Conservation (phyloP, 106 monocot genomes). For the Xerophyta viscosa region DNA sequence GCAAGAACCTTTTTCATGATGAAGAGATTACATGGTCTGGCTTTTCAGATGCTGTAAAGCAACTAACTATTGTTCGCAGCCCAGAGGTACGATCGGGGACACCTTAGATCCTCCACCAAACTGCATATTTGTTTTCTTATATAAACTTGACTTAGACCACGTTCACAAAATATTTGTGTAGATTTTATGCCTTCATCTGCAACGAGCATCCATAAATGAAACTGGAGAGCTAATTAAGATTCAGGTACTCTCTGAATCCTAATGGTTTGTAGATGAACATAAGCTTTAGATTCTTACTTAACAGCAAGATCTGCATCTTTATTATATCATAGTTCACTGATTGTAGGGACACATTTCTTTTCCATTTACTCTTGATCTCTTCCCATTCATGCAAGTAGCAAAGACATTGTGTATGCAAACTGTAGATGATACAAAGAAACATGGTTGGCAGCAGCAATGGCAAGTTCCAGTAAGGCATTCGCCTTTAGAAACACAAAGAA, state of each 20-base stretch:
- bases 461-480: conserved; percentile 10
- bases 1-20: conserved; percentile 38
- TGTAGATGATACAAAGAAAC: conserved; percentile 8
- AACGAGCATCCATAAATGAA: conserved; percentile 56
- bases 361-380: conserved; percentile 49
- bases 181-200: conserved; percentile 89
- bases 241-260: no score
- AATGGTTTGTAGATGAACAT: no score
- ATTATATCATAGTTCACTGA: no score
- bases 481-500: conserved; percentile 11
- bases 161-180: conserved; percentile 9
- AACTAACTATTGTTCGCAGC: conserved; percentile 43
- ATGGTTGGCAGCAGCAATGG: conserved; percentile 3
- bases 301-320: no score
- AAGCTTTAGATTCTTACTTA: no score
- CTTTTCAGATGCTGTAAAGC: conserved; percentile 54
- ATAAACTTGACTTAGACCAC: neutral
- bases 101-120: neutral
- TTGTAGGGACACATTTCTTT: conserved; percentile 69
- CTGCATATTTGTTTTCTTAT: neutral
- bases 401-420: conserved; percentile 13
- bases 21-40: conserved; percentile 42
- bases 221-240: conserved; percentile 68
- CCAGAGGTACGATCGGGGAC: conserved; percentile 77
- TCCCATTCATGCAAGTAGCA: conserved; percentile 28